Evolutionary conservation across 306 rosid genomes (phyloP).

Genomic region (Mimosa pudica): DNA sequence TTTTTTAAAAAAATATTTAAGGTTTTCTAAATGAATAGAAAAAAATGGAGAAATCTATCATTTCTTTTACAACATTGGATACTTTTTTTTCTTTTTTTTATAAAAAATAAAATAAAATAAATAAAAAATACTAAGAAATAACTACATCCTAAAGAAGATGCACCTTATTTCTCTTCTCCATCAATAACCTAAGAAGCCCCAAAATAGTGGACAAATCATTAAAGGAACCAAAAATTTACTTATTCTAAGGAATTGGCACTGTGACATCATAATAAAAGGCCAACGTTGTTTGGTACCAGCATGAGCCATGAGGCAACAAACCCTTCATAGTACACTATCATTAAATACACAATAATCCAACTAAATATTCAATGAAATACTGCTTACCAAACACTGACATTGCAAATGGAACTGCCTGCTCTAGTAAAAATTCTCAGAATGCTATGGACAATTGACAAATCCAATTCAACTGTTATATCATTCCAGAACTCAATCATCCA

Average conservation of each 20-base stretch:
- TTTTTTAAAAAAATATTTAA: too few species aligned
- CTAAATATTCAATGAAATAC: constrained; percentile 28
- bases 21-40: too few species aligned
- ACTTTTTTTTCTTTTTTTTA: too few species aligned
- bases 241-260: constrained; percentile 5
- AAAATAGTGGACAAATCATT: background rate
- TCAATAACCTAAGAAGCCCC: background rate
- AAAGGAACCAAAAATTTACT: background rate
- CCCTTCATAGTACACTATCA: background rate
- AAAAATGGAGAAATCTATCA: too few species aligned
- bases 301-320: background rate
- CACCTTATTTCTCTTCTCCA: too few species aligned
- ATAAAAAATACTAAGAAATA: too few species aligned
- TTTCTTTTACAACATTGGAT: too few species aligned
- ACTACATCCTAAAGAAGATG: too few species aligned
- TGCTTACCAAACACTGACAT: background rate
- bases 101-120: too few species aligned
- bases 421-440: constrained; percentile 4
- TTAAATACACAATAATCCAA: background rate
- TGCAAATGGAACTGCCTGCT: background rate
- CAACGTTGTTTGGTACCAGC: background rate
- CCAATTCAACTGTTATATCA: background rate
- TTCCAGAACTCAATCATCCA: constrained; percentile 23
- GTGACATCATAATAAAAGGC: background rate
- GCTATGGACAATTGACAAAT: background rate